Evolutionary conservation across 1,139 yeast genomes (phyloP), one percentile per base, ranked within the genome.

Genomic region (Pneumocystis oryctolagi): DNA sequence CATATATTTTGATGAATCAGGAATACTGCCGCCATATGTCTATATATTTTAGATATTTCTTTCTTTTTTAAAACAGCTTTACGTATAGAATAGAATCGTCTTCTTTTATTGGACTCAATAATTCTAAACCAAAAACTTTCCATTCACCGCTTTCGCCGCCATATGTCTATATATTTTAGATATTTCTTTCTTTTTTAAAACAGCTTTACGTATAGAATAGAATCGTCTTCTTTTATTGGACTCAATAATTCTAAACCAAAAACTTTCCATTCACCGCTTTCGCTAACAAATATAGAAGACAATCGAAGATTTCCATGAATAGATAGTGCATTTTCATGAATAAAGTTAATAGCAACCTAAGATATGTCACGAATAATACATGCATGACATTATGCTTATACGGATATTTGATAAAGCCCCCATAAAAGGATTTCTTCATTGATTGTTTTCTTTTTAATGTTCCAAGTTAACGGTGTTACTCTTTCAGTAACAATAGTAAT

Each of bases 121-220:
- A 73, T 72, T 90, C 97, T 69, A 89, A 82, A 0, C 96, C 96
- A 67, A 87, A 87, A 32, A 90, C 72, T 65, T 84, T 85, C 94
- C 96, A 88, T 70, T 87, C 95, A 8, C 96, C 95, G 56, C 77
- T 71, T 30, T 78, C 80, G 64, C 81, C n/a, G 6, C 73, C 75
- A 59, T 71, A 71, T 3, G 70, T 65, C 34, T 68, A 39, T 39
- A 39, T 39, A 39, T 65, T 3, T 2, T 34, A 16, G 5, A 3
- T 14, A 2, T n/a, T n/a, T 55, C n/a, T n/a, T 1, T 5, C 35
- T 5, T 5, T 5, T 32, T 2, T n/a, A 39, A 57, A 35, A 35
- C 20, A 20, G 16, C 2, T 31, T 35, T 61, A 60, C 35, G 30
- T 61, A 57, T 32, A 69, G 62, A 0, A 69, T 63, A 16, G 68